phyloP scores from a whole-genome alignment of 2,329 filamentous ascomycete genomes.

The Tothia fuscella region DNA sequence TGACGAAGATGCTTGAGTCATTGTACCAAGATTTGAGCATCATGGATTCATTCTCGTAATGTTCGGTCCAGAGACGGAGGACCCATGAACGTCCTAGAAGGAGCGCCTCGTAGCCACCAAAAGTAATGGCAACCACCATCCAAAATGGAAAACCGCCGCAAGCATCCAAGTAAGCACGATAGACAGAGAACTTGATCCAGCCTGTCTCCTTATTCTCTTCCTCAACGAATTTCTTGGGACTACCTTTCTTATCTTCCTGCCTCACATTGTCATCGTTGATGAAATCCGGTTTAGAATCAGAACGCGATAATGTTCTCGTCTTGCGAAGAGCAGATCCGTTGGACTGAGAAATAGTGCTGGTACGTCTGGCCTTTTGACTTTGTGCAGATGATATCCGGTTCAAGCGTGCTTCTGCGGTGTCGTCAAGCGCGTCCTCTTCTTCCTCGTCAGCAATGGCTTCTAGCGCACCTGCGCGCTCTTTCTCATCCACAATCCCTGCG shows the following conservation, averaged over 20 bases:
- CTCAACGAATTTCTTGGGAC: constrained; percentile 60
- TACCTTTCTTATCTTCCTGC: constrained; percentile 10
- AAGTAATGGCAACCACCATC: constrained; percentile 42
- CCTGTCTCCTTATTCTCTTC: constrained; percentile 64
- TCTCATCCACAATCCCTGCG: constrained; percentile 53
- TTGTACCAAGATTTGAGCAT: neutral
- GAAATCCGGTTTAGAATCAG: constrained; percentile 5
- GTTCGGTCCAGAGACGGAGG: constrained; percentile 45
- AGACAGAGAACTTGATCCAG: constrained; percentile 55
- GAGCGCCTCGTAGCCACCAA: constrained; percentile 42
- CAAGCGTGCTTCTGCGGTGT: constrained; percentile 37
- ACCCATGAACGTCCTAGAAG: constrained; percentile 49
- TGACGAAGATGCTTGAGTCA: neutral
- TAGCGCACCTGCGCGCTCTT: constrained; percentile 35
- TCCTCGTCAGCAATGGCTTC: constrained; percentile 25
- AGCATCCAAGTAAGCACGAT: constrained; percentile 52
- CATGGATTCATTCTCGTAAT: constrained; percentile 3
- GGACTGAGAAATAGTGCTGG: neutral
- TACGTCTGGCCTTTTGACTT: constrained; percentile 1
- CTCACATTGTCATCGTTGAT: constrained; percentile 5
- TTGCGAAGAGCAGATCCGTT: neutral
- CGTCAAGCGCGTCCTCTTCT: constrained; percentile 16
- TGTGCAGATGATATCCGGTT: constrained; percentile 2
- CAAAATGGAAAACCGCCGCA: constrained; percentile 54
- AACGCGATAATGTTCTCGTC: neutral